A percentile compares a stretch with the other conserved stretches of the same genome.
phyloP scores from a whole-genome alignment of 2,329 filamentous ascomycete genomes.

The Xylaria sp. region DNA sequence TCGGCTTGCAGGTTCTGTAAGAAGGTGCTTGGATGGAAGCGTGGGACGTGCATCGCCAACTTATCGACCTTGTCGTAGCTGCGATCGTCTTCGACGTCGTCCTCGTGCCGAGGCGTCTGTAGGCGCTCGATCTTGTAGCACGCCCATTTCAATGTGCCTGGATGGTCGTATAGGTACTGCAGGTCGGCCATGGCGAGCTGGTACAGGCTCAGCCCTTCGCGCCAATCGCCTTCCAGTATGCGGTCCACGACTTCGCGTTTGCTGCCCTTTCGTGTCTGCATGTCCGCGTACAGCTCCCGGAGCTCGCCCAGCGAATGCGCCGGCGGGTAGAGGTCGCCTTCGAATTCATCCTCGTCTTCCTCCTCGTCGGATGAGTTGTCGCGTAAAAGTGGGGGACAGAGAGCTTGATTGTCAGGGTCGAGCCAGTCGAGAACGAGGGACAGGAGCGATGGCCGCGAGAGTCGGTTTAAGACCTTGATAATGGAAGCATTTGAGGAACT shows the following conservation, averaged over 20 bases:
- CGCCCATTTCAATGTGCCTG: slow-evolving; percentile 71
- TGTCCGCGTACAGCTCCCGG: slow-evolving; percentile 70
- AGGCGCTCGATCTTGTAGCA: slow-evolving; percentile 69
- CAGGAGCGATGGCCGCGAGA: slow-evolving; percentile 78
- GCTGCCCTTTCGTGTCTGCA: slow-evolving; percentile 70
- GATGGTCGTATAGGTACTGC: slow-evolving; percentile 73
- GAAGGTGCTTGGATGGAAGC: slow-evolving; percentile 84
- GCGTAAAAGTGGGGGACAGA: slow-evolving; percentile 69
- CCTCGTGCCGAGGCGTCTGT: slow-evolving; percentile 54
- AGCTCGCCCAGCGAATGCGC: slow-evolving; percentile 73
- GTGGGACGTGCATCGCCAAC: slow-evolving; percentile 66
- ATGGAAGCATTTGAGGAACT: slow-evolving; percentile 72
- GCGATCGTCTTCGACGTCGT: slow-evolving; percentile 49
- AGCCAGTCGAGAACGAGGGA: slow-evolving; percentile 83
- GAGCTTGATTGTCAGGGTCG: slow-evolving; percentile 69
- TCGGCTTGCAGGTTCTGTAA: slow-evolving; percentile 79
- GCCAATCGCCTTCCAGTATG: slow-evolving; percentile 75
- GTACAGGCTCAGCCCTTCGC: slow-evolving; percentile 71
- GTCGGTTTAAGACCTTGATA: slow-evolving; percentile 72
- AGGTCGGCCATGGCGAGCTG: slow-evolving; percentile 77
- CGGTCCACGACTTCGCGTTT: slow-evolving; percentile 72
- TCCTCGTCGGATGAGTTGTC: slow-evolving; percentile 58
- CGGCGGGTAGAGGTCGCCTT: slow-evolving; percentile 75
- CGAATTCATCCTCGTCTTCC: slow-evolving; percentile 65
- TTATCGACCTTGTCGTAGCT: slow-evolving; percentile 55